Evolutionary conservation across 2,329 filamentous ascomycete species (phyloP), one percentile per base, ranked within the genome.

Genomic region (Calonectria pseudoreteaudii): DNA sequence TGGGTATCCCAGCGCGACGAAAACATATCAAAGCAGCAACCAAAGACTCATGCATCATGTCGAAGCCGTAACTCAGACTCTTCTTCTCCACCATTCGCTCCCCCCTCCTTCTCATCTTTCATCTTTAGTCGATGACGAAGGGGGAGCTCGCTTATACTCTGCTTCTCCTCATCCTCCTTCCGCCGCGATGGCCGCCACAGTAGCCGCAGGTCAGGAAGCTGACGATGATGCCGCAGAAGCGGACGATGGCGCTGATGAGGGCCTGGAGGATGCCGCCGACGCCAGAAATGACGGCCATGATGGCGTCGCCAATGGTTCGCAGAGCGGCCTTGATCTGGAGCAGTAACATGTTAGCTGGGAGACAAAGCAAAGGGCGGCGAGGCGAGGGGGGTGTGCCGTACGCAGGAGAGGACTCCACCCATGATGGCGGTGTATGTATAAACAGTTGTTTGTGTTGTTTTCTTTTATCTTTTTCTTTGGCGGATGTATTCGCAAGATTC

Each of bases 401-500:
- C 94, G 83, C 94, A 96, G 84, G 94, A 96, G 78, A 95, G 88
- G 82, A 97, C 92, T 85, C 93, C 94, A 87, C 94, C 94, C 94
- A 97, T 96, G 74, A 47, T 85, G 80, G 73, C 67, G 74, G 73
- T 76, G 34, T 62, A 8, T 60, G 4, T 31, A 31, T 10, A 26
- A 16, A 31, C 31, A 31, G 31, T 31, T 6, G 5, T 31, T 30
- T 74, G 74, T 71, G 66, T 78, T 65, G n/a, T 14, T 72, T 68
- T 68, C 71, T 67, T 66, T 71, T 71, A 77, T 44, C 65, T 70
- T 66, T 68, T 64, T 60, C 20, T 58, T n/a, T n/a, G n/a, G n/a
- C n/a, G n/a, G n/a, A n/a, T 73, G 44, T 76, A 31, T 20, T 26
- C 20, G 38, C 16, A 31, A 31, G 23, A 30, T 20, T 44, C 36